Conservation (phyloP, 495 filamentous ascomycete species). For the Polyplosphaeria fusca region DNA sequence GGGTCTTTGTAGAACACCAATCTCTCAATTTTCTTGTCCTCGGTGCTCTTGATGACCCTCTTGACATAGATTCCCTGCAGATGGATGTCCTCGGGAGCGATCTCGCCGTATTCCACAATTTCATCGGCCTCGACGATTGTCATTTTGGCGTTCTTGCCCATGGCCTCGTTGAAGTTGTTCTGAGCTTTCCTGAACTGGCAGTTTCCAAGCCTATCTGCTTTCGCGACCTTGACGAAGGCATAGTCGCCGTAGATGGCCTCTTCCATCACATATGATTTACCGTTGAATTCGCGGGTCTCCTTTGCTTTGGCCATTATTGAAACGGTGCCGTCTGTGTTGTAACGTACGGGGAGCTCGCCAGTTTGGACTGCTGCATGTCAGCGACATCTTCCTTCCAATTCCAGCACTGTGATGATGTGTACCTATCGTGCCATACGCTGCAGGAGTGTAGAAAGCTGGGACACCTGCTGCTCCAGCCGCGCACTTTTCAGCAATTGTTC, state of each 20-base stretch:
- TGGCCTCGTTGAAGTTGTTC: slow-evolving; percentile 89
- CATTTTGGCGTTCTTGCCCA: slow-evolving; percentile 86
- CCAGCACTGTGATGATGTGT: slow-evolving; percentile 1
- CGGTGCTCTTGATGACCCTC: slow-evolving; percentile 75
- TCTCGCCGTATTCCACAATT: slow-evolving; percentile 82
- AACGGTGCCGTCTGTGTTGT: slow-evolving; percentile 76
- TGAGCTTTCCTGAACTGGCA: slow-evolving; percentile 86
- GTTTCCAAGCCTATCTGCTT: slow-evolving; percentile 88
- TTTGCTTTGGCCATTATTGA: slow-evolving; percentile 69
- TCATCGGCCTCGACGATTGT: slow-evolving; percentile 93
- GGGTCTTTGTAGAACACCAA: slow-evolving; percentile 50
- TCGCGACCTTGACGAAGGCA: slow-evolving; percentile 89
- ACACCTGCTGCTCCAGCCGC: slow-evolving; percentile 84
- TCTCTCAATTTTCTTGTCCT: slow-evolving; percentile 82
- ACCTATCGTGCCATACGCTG: slow-evolving; percentile 46
- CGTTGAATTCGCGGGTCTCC: slow-evolving; percentile 85
- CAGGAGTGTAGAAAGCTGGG: slow-evolving; percentile 89
- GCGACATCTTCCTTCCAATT: neutral
- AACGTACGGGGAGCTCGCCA: slow-evolving; percentile 74
- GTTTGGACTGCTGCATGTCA: slow-evolving; percentile 66
- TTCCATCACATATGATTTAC: slow-evolving; percentile 85
- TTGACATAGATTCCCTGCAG: slow-evolving; percentile 90
- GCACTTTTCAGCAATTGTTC: slow-evolving; percentile 85
- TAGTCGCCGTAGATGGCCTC: slow-evolving; percentile 85
- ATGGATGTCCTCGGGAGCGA: slow-evolving; percentile 76